phyloP scores from a whole-genome alignment of 2,329 filamentous ascomycete species.

The Mycosphaerelloides madeirae region DNA sequence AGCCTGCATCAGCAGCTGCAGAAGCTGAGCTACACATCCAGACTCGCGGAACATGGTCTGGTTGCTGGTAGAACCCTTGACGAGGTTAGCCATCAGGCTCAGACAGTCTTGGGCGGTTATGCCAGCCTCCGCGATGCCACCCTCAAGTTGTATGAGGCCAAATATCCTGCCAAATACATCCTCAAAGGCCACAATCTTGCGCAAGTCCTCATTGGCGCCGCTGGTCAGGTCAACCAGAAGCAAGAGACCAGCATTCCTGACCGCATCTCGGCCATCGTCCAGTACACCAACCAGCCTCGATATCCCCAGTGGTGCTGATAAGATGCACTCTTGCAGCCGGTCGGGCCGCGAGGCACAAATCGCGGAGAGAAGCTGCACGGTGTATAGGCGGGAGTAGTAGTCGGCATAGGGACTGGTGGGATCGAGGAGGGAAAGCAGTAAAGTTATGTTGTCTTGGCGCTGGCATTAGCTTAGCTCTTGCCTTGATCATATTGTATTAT shows the following conservation, averaged over 20 bases:
- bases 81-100: constrained; percentile 81
- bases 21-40: constrained; percentile 69
- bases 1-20: constrained; percentile 56
- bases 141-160: constrained; percentile 73
- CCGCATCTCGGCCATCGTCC: constrained; percentile 78
- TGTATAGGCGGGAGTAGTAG: constrained; percentile 70
- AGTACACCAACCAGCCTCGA: constrained; percentile 77
- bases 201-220: constrained; percentile 77
- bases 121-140: constrained; percentile 74
- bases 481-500: constrained; percentile 4
- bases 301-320: constrained; percentile 82
- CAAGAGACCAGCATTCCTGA: constrained; percentile 81
- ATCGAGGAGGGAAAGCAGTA: constrained; percentile 85
- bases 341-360: constrained; percentile 83
- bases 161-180: constrained; percentile 89
- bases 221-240: constrained; percentile 78
- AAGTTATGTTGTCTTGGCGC: constrained; percentile 91
- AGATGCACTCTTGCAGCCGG: constrained; percentile 88
- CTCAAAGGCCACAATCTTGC: constrained; percentile 93
- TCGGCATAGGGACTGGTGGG: constrained; percentile 71
- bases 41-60: constrained; percentile 92
- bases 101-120: constrained; percentile 89
- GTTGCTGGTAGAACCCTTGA: constrained; percentile 83
- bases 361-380: constrained; percentile 79
- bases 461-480: constrained; percentile 51